Base-by-base conservation (phyloP, 305 asterid species). In the Fraxinus floribunda region DNA sequence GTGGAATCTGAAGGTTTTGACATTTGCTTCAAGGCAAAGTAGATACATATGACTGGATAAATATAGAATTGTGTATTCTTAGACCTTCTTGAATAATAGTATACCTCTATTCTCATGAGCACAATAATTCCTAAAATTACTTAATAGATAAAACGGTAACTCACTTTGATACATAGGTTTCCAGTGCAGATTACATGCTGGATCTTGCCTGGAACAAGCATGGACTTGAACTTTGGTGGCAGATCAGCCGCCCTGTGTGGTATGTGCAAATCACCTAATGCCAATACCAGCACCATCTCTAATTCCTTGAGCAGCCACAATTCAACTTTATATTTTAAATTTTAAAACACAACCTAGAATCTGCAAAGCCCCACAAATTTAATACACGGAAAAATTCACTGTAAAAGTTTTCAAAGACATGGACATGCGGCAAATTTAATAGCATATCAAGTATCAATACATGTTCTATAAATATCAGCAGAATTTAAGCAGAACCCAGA, bases 161-260 rank as follows among this genome's bases (percentile, higher is more conserved):
- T 89, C 81, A 96, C 98, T 90, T 93, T 96, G 83, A 88, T 88
- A 79, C 94, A 94, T 66, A 93, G 87, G 88, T 96, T 94, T 44
- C 99, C 98, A 0, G 98, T 94, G 90, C 99, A 96, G 80, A 96
- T 90, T 84, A 96, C 81, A 46, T 96, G 99, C 81, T 94, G 99
- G 85, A 96, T 94, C 90, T 96, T 96, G 84, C 98, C 99, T 1
- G 99, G 99, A 84, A 96, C 99, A 80, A 96, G 97, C 99, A 96
- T 96, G 49, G 99, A 93, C 90, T 96, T 94, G 88, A 96, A 96
- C 86, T 96, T 96, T 4, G 95, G 89, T 1, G 99, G 99, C 72
- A 96, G 91, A 89, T 96, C 98, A 15, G 97, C 92, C 4, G 99
- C 99, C 85, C 99, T 89, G 57, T 92, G 92, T 5, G 99, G 98